Conservation (phyloP, 371 early-diverging fungal species). For the Circinella minor region DNA sequence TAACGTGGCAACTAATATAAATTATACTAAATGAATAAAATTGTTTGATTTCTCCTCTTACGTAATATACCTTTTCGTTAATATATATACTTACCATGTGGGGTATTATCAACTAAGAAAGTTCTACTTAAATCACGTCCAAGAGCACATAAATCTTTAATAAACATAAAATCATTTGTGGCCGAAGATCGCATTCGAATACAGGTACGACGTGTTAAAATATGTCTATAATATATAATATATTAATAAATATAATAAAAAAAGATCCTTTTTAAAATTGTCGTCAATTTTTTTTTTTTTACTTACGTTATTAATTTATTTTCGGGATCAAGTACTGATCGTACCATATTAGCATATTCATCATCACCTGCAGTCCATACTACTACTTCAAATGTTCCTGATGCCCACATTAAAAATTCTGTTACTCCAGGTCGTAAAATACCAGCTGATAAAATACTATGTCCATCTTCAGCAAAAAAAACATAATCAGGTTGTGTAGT, state of each 20-base stretch:
- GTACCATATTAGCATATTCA: slow-evolving; percentile 45
- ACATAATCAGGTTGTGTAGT: slow-evolving; percentile 40
- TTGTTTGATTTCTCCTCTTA: not conserved
- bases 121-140: slow-evolving; percentile 52
- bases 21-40: no score
- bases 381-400: slow-evolving; percentile 48
- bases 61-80: not conserved
- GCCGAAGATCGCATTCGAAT: slow-evolving; percentile 41
- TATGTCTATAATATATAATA: slow-evolving; percentile 33
- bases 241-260: not conserved
- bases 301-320: slow-evolving; percentile 42
- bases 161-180: slow-evolving; percentile 39
- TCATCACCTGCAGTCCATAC: slow-evolving; percentile 54
- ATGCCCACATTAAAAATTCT: slow-evolving; percentile 50
- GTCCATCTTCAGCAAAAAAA: slow-evolving; percentile 37
- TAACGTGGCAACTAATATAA: slow-evolving; percentile 41
- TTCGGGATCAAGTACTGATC: slow-evolving; percentile 43
- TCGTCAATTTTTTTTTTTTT: no score
- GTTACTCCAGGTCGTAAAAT: slow-evolving; percentile 51
- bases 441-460: slow-evolving; percentile 41
- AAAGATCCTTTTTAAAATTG: not conserved
- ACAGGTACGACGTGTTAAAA: slow-evolving; percentile 44
- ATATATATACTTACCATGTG: slow-evolving; percentile 35
- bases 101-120: slow-evolving; percentile 50
- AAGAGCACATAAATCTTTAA: slow-evolving; percentile 49